Base-by-base conservation (phyloP, 2,329 filamentous ascomycete species). In the Calonectria montana region DNA sequence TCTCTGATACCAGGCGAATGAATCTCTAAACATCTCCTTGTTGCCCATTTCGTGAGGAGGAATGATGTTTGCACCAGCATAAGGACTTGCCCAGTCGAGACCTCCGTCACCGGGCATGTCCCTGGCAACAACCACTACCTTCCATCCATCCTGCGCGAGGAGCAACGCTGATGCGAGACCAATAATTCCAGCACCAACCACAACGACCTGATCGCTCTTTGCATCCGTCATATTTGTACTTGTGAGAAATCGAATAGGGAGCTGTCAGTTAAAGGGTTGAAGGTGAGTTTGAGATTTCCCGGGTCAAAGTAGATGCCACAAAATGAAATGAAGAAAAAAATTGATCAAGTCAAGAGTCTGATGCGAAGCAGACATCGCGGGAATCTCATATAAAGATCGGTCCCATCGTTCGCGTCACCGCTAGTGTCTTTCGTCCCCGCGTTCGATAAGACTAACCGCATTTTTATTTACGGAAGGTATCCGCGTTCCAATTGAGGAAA, bases 61-160 rank as follows among this genome's bases (percentile, higher is more conserved):
- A 48, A 37, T 21, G 6, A 41, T 21, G n/a, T 21, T 45, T 21
- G 59, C 61, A 29, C 29, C 50, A 4, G 50, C 50, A 35, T 55
- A 55, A 13, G 61, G 61, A 31, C 48, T 69, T 10, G 59, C 67
- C 61, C 48, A 65, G 39, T 65, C 67, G 2, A 50, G 35, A 7
- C 59, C 53, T 21, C 37, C 15, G 8, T 69, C 48, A 3, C 67
- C 61, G 8, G 67, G 48, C 21, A 65, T 2, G 37, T 65, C 63
- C 25, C 67, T 18, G 16, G 67, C 67, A 13, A 65, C 61, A n/a
- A 69, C 45, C 1, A 23, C 23, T 16, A 65, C 47, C 10, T 65
- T 35, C 39, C 31, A 69, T 31, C 61, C 67, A 31, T 31, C 39
- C 9, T 69, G 37, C 16, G 48, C 55, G 12, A 69, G 39, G 1